Base-by-base conservation (phyloP, 805 yeast genomes). In the Ascoidea asiatica region DNA sequence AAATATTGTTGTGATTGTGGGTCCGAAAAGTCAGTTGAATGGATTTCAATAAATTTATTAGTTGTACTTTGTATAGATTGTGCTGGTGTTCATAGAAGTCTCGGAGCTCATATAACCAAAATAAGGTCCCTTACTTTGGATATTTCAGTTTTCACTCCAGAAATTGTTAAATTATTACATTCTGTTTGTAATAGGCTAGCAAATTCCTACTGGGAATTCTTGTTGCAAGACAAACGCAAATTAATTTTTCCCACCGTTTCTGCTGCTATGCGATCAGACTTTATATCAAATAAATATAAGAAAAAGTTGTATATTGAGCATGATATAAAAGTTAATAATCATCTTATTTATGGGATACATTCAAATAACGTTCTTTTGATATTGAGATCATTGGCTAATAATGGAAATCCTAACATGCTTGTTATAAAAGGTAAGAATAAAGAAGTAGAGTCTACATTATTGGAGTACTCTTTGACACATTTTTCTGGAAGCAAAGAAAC, bases 71-170 rank as follows among this genome's bases (percentile, higher is more conserved):
- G 97, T 60, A 79, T 86, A 40, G 77, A 79, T 43, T 89, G 97
- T 54, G 79, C 95, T 0, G 88, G 95, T 0, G 78, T 80, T n/a
- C 97, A 89, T 59, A 67, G 96, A 45, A 79, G 86, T 19, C 60
- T 90, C 56, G 96, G 97, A 0, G 70, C 95, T 0, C 88, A 82
- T 50, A 70, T 87, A 4, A 75, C 92, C 5, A 86, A 82, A 56
- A 75, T 89, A 4, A 69, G 85, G 50, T 85, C 95, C 1, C 64
- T 89, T 44, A 79, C 75, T n/a, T 64, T 85, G 40, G 97, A 89
- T 57, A 61, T 59, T 5, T 60, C 70, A 1, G 73, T 65, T 19
- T 71, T 79, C 53, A 73, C 77, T 2, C 66, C 66, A 13, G 96
- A 88, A 52, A 56, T 74, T 4, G 63, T 72, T 15, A 68, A 72